Base-by-base conservation (phyloP, 164 flowering plant genomes). In the Houttuynia cordata region DNA sequence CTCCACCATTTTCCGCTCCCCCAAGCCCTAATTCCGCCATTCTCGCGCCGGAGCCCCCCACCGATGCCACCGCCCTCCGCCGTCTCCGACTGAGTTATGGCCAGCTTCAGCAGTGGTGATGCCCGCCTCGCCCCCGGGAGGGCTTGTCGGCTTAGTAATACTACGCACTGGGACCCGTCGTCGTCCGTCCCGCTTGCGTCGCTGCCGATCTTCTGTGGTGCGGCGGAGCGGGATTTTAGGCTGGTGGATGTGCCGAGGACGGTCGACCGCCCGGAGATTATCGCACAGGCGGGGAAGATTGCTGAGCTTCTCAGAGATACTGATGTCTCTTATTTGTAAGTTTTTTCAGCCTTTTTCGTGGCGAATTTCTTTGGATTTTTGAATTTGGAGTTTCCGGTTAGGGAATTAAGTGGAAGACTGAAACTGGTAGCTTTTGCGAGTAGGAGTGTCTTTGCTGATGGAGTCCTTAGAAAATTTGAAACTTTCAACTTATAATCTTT, bases 151-250 rank as follows among this genome's bases (percentile, higher is more conserved):
- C 79, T 93, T 3, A 64, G 92, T 37, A 93, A 86, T 69, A 84
- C 95, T 0, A 63, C 81, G 15, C 84, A 93, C 71, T 80, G 96
- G 30, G 99, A 93, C 53, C 82, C 86, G 10, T 91, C 92, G 0
- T 77, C 94, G 52, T 78, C 82, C 74, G 62, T 93, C 66, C 94
- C 99, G 53, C 69, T 93, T 68, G 92, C 92, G 37, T 79, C 85
- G 59, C 80, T 93, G 17, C 97, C 99, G 22, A 80, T 83, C 8
- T 86, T 82, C 77, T 90, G 83, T 57, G 99, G 99, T 19, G 90
- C 92, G 7, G 60, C 73, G 41, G 88, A 85, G 70, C 85, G 65
- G 63, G 84, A 84, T 39, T 78, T 90, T 8, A 70, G 83, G 22
- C 64, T 88, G 30, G 76, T 77, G 53, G 96, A 93, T 49, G 92